Evolutionary conservation across 768 basidiomycete genomes (phyloP), one percentile per base, ranked within the genome.

Genomic region (Suillus americanus): DNA sequence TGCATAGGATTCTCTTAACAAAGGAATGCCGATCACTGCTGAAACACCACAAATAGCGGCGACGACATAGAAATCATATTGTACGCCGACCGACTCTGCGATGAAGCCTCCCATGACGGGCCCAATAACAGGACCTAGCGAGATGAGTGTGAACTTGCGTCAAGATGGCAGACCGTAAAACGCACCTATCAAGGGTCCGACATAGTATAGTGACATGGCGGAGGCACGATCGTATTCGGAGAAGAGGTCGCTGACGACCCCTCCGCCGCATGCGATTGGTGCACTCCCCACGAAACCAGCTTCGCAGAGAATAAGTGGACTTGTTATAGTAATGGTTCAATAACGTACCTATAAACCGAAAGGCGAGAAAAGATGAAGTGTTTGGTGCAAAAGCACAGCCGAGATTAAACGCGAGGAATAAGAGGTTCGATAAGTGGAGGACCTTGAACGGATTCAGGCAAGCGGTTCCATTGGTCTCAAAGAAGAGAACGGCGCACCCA

Each of bases 1-100:
- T 0, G 82, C 87, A 70, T 92, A 94, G 0, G 92, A 92, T 74
- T 94, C 92, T 37, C 78, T 79, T n/a, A 91, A 76, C 41, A 90
- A 71, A 14, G 89, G 86, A 28, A 91, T 53, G 16, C 51, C 28
- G 16, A 53, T 9, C 51, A 53, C 16, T 53, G 51, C 28, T 28
- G 28, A 28, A 9, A 28, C 51, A 33, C 51, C 51, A 30, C 28
- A 53, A 4, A 30, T 18, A 9, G 51, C 51, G 4, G 7, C 51
- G 28, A 53, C 51, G 18, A 53, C 18, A 53, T 53, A 53, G 28
- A 53, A 53, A 33, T 30, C 51, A 30, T 30, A 53, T 33, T 53
- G 28, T 53, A 53, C 3, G 28, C 51, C 51, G 18, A 30, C 28
- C 51, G 28, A 30, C 18, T 53, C 51, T 53, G 51, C 51, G 18